A percentile compares a stretch with the other conserved stretches of the same genome.
phyloP scores from a whole-genome alignment of 805 yeast species.

The Sungouiozyma intestinalis region DNA sequence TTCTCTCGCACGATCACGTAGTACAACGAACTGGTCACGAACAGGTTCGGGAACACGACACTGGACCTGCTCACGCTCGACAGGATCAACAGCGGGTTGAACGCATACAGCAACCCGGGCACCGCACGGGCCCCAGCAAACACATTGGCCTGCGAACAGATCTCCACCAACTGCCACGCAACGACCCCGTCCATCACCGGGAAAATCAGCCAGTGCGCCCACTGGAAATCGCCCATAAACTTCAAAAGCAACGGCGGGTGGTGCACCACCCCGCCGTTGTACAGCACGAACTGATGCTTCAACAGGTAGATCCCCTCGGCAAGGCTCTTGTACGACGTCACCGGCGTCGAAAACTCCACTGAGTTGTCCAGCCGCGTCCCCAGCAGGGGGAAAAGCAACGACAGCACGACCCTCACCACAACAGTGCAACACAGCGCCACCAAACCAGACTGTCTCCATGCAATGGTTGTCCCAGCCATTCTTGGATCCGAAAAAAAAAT shows the following conservation, averaged over 20 bases:
- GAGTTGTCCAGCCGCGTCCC: slow-evolving; percentile 20
- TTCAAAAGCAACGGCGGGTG: slow-evolving; percentile 62
- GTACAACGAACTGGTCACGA: slow-evolving; percentile 39
- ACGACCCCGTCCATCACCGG: slow-evolving; percentile 50
- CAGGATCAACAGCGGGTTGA: slow-evolving; percentile 72
- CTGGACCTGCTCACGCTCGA: slow-evolving; percentile 65
- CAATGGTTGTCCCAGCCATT: too few relatives aligned
- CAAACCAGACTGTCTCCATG: neutral
- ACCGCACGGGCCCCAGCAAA: slow-evolving; percentile 25
- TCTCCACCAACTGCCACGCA: slow-evolving; percentile 39
- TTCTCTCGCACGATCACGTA: slow-evolving; percentile 34
- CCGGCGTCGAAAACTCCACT: slow-evolving; percentile 29
- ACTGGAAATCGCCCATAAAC: neutral
- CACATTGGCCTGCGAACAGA: slow-evolving; percentile 29
- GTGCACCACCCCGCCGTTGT: slow-evolving; percentile 78
- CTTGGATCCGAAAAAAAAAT: too few relatives aligned
- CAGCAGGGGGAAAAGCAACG: slow-evolving; percentile 19
- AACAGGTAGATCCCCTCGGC: slow-evolving; percentile 59
- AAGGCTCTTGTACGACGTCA: slow-evolving; percentile 34
- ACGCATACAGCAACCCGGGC: slow-evolving; percentile 53
- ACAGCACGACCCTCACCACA: slow-evolving; percentile 10
- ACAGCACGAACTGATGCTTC: slow-evolving; percentile 50
- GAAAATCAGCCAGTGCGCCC: slow-evolving; percentile 32
- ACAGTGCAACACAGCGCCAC: slow-evolving; percentile 3
- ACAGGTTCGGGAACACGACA: slow-evolving; percentile 46